phyloP scores from a whole-genome alignment of 805 yeast genomes.

The Scheffersomyces lignosus region DNA sequence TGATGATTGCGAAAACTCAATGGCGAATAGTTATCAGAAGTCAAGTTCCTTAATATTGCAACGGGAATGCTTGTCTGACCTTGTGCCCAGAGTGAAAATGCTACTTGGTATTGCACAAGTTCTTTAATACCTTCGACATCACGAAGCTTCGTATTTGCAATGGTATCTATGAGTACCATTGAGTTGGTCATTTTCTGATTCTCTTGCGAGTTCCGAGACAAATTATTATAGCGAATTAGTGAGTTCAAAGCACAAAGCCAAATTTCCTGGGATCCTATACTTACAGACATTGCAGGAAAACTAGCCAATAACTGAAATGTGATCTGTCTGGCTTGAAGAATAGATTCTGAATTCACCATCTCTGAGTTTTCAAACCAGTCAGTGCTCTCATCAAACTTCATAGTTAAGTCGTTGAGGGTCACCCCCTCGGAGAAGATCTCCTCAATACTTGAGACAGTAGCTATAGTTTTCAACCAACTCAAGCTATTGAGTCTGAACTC shows the following conservation, averaged over 20 bases:
- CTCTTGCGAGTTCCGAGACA: conserved; percentile 36
- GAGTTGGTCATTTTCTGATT: conserved; percentile 54
- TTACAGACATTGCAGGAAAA: neutral
- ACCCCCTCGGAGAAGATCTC: conserved; percentile 14
- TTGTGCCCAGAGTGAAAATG: conserved; percentile 65
- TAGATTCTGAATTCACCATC: conserved; percentile 38
- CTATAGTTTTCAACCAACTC: conserved; percentile 27
- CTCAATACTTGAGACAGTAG: conserved; percentile 23
- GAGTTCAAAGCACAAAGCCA: conserved; percentile 35
- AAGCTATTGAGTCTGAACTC: conserved; percentile 12
- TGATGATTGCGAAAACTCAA: conserved; percentile 18
- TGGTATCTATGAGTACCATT: conserved; percentile 43
- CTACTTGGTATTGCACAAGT: conserved; percentile 47
- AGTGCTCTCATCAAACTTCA: conserved; percentile 16
- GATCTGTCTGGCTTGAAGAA: conserved; percentile 43
- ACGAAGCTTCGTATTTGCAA: conserved; percentile 23
- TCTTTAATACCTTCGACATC: conserved; percentile 11
- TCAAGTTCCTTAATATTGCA: conserved; percentile 40
- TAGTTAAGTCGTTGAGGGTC: conserved; percentile 1
- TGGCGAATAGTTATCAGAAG: conserved; percentile 13
- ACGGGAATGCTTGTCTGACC: conserved; percentile 60
- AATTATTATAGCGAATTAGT: conserved; percentile 40
- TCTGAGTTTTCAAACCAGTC: conserved; percentile 41
- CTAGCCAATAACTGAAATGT: conserved; percentile 31
- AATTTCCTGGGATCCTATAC: neutral